A percentile compares a stretch with the other conserved stretches of the same genome.
Evolutionary conservation across 2,329 filamentous ascomycete genomes (phyloP).

Genomic region (Falciphora oryzae): DNA sequence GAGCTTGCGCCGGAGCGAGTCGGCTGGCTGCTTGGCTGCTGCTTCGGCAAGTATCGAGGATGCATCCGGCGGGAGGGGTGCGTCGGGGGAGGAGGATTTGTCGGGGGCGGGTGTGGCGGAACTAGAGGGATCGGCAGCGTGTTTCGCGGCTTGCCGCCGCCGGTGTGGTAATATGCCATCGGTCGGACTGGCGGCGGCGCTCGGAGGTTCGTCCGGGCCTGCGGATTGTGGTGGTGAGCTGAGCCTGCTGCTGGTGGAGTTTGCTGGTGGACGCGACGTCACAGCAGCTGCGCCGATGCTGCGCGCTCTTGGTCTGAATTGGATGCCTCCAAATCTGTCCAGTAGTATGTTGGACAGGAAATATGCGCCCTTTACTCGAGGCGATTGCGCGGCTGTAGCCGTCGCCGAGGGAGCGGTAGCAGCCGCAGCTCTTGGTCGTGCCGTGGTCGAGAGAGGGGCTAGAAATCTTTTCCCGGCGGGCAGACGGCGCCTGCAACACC

Average conservation of each 20-base stretch:
- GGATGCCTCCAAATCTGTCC: conserved; percentile 16
- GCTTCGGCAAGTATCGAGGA: conserved; percentile 50
- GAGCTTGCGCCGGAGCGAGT: conserved; percentile 58
- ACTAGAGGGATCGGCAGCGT: not conserved
- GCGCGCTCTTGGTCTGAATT: conserved; percentile 5
- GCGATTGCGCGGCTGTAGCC: conserved; percentile 11
- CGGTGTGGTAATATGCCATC: conserved; percentile 15
- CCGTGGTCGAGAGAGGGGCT: conserved; percentile 4
- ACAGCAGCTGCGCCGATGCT: conserved; percentile 8
- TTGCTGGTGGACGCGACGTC: conserved; percentile 11
- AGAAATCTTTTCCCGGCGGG: conserved; percentile 1
- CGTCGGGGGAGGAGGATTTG: not conserved
- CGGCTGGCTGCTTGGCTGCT: conserved; percentile 42
- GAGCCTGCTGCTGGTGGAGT: conserved; percentile 3
- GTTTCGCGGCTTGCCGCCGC: conserved; percentile 16
- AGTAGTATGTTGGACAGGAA: conserved; percentile 29
- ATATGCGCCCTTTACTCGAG: conserved; percentile 24
- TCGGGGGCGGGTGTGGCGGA: not conserved
- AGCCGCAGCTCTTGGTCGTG: not conserved
- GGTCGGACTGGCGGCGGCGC: not conserved
- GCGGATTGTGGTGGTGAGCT: not conserved
- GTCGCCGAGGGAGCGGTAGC: not conserved
- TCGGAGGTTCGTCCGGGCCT: not conserved
- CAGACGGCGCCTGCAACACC: conserved; percentile 3
- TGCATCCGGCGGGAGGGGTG: conserved; percentile 24